Percentiles rank a stretch among this genome's conserved stretches.
Evolutionary conservation across 2,329 filamentous ascomycete species (phyloP).

Genomic region (Cladophialophora psammophila): DNA sequence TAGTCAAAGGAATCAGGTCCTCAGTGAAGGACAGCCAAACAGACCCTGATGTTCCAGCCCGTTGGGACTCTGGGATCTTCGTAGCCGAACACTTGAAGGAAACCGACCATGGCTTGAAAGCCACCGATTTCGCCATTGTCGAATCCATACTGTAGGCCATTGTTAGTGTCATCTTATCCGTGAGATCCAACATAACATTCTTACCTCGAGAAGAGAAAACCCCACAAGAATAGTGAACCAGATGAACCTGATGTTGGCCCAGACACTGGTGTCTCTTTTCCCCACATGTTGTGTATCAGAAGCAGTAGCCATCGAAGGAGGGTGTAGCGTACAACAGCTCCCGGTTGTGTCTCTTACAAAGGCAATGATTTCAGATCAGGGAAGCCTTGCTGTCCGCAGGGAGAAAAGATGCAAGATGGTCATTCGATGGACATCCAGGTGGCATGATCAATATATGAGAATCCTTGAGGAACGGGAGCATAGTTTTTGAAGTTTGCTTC

Average conservation of each 20-base stretch:
- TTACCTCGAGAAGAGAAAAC: not conserved
- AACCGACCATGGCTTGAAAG: conserved; percentile 44
- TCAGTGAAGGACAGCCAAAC: conserved; percentile 33
- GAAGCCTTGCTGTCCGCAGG: not conserved
- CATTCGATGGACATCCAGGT: not conserved
- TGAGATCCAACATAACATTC: not conserved
- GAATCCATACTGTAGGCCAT: conserved; percentile 37
- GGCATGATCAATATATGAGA: not conserved
- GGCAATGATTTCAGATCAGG: not conserved
- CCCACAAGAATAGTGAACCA: not conserved
- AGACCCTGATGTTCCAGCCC: conserved; percentile 34
- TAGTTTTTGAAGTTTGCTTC: not conserved
- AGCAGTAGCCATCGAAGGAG: not conserved
- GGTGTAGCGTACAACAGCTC: not conserved
- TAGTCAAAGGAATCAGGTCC: conserved; percentile 27
- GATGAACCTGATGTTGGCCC: not conserved
- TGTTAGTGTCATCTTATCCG: not conserved
- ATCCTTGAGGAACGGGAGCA: not conserved
- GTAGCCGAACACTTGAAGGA: conserved; percentile 41
- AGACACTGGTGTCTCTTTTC: not conserved
- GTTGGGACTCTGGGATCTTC: conserved; percentile 32
- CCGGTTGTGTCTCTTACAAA: not conserved
- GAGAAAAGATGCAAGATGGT: not conserved
- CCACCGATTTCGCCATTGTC: conserved; percentile 42
- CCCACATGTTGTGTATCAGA: not conserved